Evolutionary conservation across 495 filamentous ascomycete genomes (phyloP).

Genomic region (Diplogelasinospora grovesii): DNA sequence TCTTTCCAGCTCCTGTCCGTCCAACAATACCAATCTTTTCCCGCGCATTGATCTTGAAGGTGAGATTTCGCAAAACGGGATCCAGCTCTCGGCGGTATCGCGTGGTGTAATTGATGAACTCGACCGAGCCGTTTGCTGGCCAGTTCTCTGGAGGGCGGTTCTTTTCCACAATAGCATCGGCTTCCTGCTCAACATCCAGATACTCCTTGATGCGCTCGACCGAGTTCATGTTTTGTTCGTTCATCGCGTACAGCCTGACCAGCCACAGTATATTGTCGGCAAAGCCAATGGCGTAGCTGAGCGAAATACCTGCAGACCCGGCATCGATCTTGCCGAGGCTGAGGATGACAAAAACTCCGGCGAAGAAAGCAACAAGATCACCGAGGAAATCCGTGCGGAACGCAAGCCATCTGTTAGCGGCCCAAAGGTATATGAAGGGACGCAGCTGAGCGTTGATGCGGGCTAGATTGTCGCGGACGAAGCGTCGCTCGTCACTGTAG

Average conservation of each 20-base stretch:
- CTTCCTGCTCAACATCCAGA: conserved; percentile 93
- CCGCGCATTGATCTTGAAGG: conserved; percentile 74
- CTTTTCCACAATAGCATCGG: conserved; percentile 67
- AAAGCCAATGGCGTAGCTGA: conserved; percentile 98
- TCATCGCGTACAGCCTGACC: conserved; percentile 86
- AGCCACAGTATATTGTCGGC: conserved; percentile 97
- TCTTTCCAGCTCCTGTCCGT: conserved; percentile 94
- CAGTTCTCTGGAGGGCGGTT: conserved; percentile 70
- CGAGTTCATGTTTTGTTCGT: conserved; percentile 99
- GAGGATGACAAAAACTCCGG: conserved; percentile 82
- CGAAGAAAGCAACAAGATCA: conserved; percentile 88
- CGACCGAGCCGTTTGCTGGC: conserved; percentile 79
- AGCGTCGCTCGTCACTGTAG: conserved; percentile 89
- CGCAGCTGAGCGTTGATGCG: conserved; percentile 86
- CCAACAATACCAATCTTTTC: conserved; percentile 98
- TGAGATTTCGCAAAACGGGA: conserved; percentile 73
- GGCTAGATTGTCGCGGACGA: conserved; percentile 85
- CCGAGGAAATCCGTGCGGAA: conserved; percentile 88
- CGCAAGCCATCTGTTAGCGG: conserved; percentile 93
- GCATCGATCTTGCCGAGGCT: conserved; percentile 83
- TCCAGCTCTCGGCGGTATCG: conserved; percentile 85
- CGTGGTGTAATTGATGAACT: conserved; percentile 83
- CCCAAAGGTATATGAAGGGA: conserved; percentile 96
- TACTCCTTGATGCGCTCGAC: conserved; percentile 99
- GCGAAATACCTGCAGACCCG: conserved; percentile 86